Percentiles rank a stretch among this genome's conserved stretches.
Conservation (phyloP, 2,329 filamentous ascomycete species). For the Aspergillus sp. region DNA sequence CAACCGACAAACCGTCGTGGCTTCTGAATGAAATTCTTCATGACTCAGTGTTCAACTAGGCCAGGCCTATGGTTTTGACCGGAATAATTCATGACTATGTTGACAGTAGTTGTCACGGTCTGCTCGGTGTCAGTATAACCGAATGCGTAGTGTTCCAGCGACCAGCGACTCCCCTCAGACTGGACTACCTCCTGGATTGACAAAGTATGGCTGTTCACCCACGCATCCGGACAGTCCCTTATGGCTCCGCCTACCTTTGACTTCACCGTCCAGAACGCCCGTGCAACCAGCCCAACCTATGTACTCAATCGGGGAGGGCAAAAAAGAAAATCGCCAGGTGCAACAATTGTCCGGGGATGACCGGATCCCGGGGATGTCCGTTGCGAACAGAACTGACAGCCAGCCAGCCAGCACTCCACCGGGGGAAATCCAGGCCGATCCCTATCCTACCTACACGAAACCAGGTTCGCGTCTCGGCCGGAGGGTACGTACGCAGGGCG, state of each 20-base stretch:
- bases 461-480: background rate
- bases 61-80: background rate
- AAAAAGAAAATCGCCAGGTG: conserved; percentile 1
- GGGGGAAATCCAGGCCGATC: background rate
- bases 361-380: background rate
- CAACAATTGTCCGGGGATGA: conserved; percentile 1
- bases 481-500: background rate
- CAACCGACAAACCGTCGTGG: background rate
- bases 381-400: conserved; percentile 1
- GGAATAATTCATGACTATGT: background rate
- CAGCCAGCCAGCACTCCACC: background rate
- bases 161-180: too few relatives aligned
- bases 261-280: background rate
- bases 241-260: too few relatives aligned
- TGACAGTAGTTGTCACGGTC: background rate
- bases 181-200: background rate
- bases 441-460: background rate
- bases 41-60: conserved; percentile 7
- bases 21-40: conserved; percentile 7
- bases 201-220: background rate
- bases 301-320: background rate
- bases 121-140: too few relatives aligned
- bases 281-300: background rate
- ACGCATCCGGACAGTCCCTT: background rate
- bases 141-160: too few relatives aligned